Conservation (phyloP, 257 asterid genomes). For the Forsythia viridissima region DNA sequence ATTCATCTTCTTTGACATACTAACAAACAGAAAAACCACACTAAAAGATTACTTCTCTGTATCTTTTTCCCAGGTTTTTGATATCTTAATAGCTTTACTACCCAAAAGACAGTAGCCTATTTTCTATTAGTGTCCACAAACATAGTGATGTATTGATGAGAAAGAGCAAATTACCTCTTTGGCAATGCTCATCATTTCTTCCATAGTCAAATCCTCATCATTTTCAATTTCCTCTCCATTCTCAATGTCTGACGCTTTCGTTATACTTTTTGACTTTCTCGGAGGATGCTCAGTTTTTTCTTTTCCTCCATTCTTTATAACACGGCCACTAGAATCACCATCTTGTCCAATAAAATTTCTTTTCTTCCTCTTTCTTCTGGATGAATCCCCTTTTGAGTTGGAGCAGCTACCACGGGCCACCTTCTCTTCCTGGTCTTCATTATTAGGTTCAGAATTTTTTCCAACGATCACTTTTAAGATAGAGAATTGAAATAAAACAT, state of each 20-base stretch:
- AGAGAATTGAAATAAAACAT: not conserved
- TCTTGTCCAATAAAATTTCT: not conserved
- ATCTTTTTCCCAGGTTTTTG: not conserved
- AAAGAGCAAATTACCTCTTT: slow-evolving; percentile 36
- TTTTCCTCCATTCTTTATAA: not conserved
- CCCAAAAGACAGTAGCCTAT: not conserved
- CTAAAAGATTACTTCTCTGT: not conserved
- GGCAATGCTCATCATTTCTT: slow-evolving; percentile 44
- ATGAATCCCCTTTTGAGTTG: not conserved
- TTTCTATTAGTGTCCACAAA: not conserved
- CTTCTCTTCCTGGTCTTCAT: not conserved
- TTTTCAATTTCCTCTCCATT: not conserved
- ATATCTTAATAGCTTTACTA: not conserved
- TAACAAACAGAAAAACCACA: not conserved
- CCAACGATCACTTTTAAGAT: not conserved
- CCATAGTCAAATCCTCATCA: slow-evolving; percentile 41
- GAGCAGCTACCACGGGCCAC: not conserved
- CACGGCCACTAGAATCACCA: not conserved
- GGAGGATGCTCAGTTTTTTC: not conserved
- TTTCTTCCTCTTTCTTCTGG: not conserved
- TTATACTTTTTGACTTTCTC: not conserved
- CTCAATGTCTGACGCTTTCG: not conserved
- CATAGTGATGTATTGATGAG: not conserved
- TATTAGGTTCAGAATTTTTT: not conserved
- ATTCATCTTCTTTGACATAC: slow-evolving; percentile 18